Evolutionary conservation across 495 filamentous ascomycete genomes (phyloP), one percentile per base, ranked within the genome.

Genomic region (Hypoxylon perforatum): DNA sequence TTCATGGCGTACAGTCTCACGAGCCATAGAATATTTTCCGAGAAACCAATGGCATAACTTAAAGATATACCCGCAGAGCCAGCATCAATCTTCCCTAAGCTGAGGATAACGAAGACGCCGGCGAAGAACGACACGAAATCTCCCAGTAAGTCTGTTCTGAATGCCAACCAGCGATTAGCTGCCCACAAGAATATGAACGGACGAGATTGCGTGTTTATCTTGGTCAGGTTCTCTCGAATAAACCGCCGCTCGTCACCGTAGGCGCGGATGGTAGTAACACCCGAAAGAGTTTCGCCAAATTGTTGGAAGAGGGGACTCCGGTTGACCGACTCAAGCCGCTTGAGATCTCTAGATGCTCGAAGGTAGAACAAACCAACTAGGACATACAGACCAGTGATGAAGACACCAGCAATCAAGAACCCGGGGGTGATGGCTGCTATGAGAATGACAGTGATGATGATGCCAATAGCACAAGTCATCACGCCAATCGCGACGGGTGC

Each of bases 31-130:
- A 99, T 88, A 61, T 97, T 97, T 74, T 98, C 96, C 0, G 93
- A 96, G 69, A 99, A 99, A 0, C 92, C 95, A 49, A 99, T 92
- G 5, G 96, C 96, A 70, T 99, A 99, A n/a, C 93, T 97, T 65
- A 99, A 78, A 15, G 96, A 97, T 57, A 99, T 83, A 80, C 96
- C 96, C 33, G 95, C 96, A 41, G 94, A 92, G 61, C 96, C 96
- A 30, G 96, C 88, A 80, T 97, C 94, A 48, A 98, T 91, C 44
- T 80, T 88, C 23, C 93, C 94, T 41, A 95, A 85, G 67, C 87
- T 95, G 25, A 90, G 68, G 33, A 98, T 88, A 30, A 99, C 90
- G 69, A 98, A 98, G 2, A 90, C 90, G 17, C 95, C 96, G 1
- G 96, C 92, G 70, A 95, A 96, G 80, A 99, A 98, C 0, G 94